phyloP scores from a whole-genome alignment of 164 flowering plant genomes.

The Magnolia officinalis region DNA sequence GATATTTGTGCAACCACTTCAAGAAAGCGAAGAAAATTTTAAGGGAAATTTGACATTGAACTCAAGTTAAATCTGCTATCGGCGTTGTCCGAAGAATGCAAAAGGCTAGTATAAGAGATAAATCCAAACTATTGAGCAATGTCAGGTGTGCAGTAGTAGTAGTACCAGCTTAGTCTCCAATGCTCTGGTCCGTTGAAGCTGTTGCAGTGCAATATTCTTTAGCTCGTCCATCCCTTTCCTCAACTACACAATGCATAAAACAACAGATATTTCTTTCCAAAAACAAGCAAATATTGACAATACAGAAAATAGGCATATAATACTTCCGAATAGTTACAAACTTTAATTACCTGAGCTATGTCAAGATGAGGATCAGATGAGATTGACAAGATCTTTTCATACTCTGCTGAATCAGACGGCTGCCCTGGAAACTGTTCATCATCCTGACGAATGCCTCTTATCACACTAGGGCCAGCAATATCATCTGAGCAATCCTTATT shows the following conservation, averaged over 20 bases:
- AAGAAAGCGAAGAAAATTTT: background rate
- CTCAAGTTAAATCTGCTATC: background rate
- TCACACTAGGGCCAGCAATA: constrained; percentile 8
- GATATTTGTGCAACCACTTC: background rate
- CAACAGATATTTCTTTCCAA: background rate
- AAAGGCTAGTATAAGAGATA: background rate
- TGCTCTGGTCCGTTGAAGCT: constrained; percentile 27
- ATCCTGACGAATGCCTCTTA: constrained; percentile 16
- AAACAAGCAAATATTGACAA: background rate
- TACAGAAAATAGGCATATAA: background rate
- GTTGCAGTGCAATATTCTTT: constrained; percentile 41
- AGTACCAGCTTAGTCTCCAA: constrained; percentile 75
- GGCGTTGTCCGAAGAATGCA: background rate
- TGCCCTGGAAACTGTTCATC: constrained; percentile 6
- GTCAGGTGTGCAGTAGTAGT: background rate
- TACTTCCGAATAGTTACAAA: background rate
- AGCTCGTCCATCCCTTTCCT: constrained; percentile 45
- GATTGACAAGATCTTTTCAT: constrained; percentile 19
- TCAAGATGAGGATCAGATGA: constrained; percentile 29
- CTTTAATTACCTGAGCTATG: constrained; percentile 40
- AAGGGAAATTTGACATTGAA: background rate
- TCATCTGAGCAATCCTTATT: constrained; percentile 17
- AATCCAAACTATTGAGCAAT: too few relatives aligned
- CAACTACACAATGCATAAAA: constrained; percentile 39
- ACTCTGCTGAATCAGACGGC: constrained; percentile 14